phyloP scores from a whole-genome alignment of 139 green algal genomes.

The Penium margaritaceum region DNA sequence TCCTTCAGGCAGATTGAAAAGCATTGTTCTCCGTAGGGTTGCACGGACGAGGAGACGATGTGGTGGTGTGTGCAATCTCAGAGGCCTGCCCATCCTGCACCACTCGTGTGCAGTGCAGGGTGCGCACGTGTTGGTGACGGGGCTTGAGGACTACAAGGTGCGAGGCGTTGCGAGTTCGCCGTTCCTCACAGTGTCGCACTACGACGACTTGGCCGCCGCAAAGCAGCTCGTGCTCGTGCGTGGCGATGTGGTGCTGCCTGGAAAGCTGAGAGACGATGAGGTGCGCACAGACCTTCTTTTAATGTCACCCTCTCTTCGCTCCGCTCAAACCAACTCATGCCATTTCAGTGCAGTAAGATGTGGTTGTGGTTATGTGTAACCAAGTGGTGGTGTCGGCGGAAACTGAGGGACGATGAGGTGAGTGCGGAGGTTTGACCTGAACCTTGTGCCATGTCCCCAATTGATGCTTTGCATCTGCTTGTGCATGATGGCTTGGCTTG shows the following conservation, averaged over 20 bases:
- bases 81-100: background rate
- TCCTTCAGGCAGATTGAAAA: background rate
- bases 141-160: constrained; percentile 47
- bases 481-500: background rate
- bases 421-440: background rate
- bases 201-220: constrained; percentile 40
- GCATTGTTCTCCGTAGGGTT: background rate
- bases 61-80: too few relatives aligned
- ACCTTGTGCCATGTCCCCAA: background rate
- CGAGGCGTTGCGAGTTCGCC: constrained; percentile 26
- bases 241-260: constrained; percentile 40
- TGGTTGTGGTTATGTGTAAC: background rate
- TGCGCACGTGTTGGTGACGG: constrained; percentile 45
- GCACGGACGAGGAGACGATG: too few relatives aligned
- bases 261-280: constrained; percentile 31
- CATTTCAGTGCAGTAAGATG: background rate
- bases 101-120: constrained; percentile 28
- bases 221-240: constrained; percentile 48
- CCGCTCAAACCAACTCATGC: background rate
- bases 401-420: background rate
- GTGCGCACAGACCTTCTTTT: constrained; percentile 15
- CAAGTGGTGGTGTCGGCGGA: background rate
- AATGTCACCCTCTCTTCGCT: too few relatives aligned
- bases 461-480: background rate
- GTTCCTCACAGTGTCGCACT: constrained; percentile 45